Conservation (phyloP, 2,329 filamentous ascomycete species). For the Penicillium oxalicum region DNA sequence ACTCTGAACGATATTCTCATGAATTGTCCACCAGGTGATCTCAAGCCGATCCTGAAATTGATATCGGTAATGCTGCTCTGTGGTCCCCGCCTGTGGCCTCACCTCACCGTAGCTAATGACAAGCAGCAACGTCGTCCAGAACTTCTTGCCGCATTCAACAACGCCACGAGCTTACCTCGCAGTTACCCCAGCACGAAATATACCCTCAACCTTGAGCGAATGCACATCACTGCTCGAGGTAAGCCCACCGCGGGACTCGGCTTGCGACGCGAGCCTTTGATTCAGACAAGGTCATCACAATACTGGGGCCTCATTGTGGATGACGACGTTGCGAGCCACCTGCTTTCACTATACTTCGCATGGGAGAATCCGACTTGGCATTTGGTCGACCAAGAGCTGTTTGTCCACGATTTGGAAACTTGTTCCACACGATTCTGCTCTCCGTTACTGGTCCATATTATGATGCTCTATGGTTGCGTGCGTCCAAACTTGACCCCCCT, state of each 20-base stretch:
- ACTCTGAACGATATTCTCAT: not conserved
- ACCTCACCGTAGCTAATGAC: not conserved
- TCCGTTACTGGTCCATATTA: not conserved
- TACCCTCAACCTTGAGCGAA: not conserved
- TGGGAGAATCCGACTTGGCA: constrained; percentile 25
- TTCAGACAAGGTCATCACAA: constrained; percentile 14
- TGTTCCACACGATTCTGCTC: constrained; percentile 16
- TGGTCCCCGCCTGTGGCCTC: no score
- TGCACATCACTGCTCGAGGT: not conserved
- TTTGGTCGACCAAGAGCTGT: constrained; percentile 17
- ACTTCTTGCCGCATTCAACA: not conserved
- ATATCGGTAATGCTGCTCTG: not conserved
- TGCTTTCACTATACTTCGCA: constrained; percentile 21
- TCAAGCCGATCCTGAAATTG: not conserved
- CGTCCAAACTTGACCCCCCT: not conserved
- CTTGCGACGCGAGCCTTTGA: constrained; percentile 2
- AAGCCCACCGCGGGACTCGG: not conserved
- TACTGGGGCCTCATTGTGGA: constrained; percentile 18
- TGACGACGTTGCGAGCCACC: constrained; percentile 19
- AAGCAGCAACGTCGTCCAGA: not conserved
- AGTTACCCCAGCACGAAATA: not conserved
- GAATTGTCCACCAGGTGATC: not conserved
- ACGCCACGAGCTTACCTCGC: not conserved
- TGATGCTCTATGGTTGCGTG: not conserved
- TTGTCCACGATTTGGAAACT: constrained; percentile 17